Evolutionary conservation across 1,139 yeast species (phyloP).

Genomic region (Geotrichum australiense): DNA sequence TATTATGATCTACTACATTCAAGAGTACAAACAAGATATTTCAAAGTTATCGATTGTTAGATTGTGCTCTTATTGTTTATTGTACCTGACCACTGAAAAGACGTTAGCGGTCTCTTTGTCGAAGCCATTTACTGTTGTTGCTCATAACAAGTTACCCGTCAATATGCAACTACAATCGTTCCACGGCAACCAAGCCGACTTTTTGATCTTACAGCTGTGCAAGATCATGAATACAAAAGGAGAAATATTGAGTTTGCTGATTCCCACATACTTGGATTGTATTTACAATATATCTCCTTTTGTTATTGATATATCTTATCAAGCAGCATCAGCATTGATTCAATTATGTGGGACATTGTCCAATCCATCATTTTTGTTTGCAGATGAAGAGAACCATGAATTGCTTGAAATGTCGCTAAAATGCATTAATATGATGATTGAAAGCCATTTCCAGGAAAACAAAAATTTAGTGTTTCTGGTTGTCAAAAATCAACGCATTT

Average conservation of each 20-base stretch:
- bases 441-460: constrained; percentile 29
- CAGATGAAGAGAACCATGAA: constrained; percentile 47
- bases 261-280: constrained; percentile 31
- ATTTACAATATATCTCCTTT: constrained; percentile 34
- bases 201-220: constrained; percentile 28
- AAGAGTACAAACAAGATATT: constrained; percentile 41
- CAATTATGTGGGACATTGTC: constrained; percentile 48
- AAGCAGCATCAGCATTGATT: constrained; percentile 50
- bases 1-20: constrained; percentile 50
- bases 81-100: constrained; percentile 52
- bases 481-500: constrained; percentile 26
- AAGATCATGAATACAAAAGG: constrained; percentile 23
- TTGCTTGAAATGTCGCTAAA: constrained; percentile 38
- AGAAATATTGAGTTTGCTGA: constrained; percentile 20
- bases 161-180: constrained; percentile 27
- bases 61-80: constrained; percentile 51
- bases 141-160: constrained; percentile 28
- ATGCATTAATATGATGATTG: constrained; percentile 27
- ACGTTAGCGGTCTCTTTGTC: constrained; percentile 27
- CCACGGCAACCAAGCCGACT: constrained; percentile 33
- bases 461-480: constrained; percentile 30
- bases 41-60: constrained; percentile 47
- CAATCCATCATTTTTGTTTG: constrained; percentile 38
- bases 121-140: constrained; percentile 25
- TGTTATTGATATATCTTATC: constrained; percentile 41